Percentiles rank a stretch among this genome's conserved stretches.
These are phyloP conservation scores for Volvox reticuliferus DNA, from an alignment of 139 green algal genomes.

Conservation along the genomic window DNA sequence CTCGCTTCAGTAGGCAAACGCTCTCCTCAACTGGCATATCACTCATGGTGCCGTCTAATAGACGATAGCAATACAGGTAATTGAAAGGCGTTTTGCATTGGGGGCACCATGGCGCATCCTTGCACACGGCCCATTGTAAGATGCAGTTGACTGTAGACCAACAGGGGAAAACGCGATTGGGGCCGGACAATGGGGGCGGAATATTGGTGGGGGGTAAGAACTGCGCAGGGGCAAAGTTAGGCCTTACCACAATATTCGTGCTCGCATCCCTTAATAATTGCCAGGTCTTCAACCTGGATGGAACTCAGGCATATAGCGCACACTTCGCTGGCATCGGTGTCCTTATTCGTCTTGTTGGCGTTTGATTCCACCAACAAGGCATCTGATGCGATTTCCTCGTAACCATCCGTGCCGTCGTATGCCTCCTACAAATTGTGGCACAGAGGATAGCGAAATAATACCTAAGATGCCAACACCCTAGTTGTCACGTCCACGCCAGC, in stretches of 20 bases:
- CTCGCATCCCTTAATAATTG: constrained; percentile 79
- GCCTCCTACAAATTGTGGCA: neutral
- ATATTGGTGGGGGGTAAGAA: too few species aligned
- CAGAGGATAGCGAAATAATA: neutral
- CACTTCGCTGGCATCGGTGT: constrained; percentile 54
- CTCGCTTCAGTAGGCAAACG: constrained; percentile 84
- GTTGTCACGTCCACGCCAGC: constrained; percentile 11
- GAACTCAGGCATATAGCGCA: constrained; percentile 86
- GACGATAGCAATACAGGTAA: constrained; percentile 75
- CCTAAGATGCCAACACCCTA: neutral
- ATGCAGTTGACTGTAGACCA: constrained; percentile 78
- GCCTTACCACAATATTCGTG: constrained; percentile 86
- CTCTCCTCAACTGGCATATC: constrained; percentile 86
- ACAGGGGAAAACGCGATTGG: too few species aligned
- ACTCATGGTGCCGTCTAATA: constrained; percentile 80
- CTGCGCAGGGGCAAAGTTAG: neutral
- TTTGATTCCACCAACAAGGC: neutral
- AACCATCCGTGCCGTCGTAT: neutral
- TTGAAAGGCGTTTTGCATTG: constrained; percentile 81
- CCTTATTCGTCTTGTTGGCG: neutral
- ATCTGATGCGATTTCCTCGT: neutral
- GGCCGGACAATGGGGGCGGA: too few species aligned
- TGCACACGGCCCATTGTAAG: constrained; percentile 82
- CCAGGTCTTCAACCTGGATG: constrained; percentile 73
- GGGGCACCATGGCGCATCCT: constrained; percentile 76